Evolutionary conservation across 2,329 filamentous ascomycete species (phyloP).

Genomic region (Colletotrichum aenigma): DNA sequence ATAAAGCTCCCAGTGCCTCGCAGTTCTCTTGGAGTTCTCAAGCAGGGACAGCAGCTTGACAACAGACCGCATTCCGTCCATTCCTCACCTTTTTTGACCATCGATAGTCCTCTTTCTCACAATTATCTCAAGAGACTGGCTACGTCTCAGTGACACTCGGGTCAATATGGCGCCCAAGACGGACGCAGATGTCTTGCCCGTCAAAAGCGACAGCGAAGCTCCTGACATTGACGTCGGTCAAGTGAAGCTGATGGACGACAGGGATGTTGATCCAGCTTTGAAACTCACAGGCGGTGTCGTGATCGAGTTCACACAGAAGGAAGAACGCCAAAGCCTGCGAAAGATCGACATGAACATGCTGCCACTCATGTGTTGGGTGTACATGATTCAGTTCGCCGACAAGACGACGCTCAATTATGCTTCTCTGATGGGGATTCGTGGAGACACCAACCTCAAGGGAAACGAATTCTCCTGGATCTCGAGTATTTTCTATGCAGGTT

Average conservation of each 20-base stretch:
- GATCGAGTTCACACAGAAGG: constrained; percentile 4
- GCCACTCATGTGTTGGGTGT: constrained; percentile 6
- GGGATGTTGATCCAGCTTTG: constrained; percentile 11
- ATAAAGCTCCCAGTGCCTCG: not conserved
- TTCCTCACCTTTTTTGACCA: not conserved
- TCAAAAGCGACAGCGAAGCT: not conserved
- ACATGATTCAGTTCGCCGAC: constrained; percentile 12
- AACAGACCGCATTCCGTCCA: not conserved
- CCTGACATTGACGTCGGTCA: not conserved
- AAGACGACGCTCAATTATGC: constrained; percentile 17
- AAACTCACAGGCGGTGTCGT: constrained; percentile 1
- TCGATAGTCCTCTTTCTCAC: not conserved
- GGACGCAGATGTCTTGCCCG: not conserved
- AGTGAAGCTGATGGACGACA: not conserved
- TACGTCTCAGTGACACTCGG: not conserved
- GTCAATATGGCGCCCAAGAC: not conserved
- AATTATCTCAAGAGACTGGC: accelerated
- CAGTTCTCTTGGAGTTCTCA: not conserved
- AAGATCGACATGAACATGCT: constrained; percentile 5
- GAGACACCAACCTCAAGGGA: constrained; percentile 12
- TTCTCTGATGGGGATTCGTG: constrained; percentile 19
- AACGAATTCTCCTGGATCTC: constrained; percentile 24
- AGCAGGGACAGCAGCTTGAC: not conserved
- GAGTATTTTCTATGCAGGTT: constrained; percentile 25
- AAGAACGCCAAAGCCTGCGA: not conserved